phyloP scores from a whole-genome alignment of 495 filamentous ascomycete genomes.

The Podospora conica region DNA sequence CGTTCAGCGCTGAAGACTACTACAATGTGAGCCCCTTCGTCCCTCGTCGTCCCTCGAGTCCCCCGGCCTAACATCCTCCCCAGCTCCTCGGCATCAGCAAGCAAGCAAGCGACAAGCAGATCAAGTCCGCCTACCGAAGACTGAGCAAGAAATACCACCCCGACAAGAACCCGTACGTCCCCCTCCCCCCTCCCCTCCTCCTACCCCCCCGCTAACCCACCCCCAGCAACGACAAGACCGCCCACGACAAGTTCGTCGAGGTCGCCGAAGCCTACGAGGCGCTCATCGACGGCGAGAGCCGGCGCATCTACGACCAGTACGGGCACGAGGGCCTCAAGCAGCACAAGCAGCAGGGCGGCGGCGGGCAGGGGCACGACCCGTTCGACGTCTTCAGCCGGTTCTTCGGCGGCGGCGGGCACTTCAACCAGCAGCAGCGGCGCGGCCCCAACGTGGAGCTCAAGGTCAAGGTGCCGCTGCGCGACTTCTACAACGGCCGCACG shows the following conservation, averaged over 20 bases:
- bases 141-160: constrained; percentile 96
- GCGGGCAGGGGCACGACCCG: constrained; percentile 74
- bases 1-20: constrained; percentile 62
- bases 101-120: constrained; percentile 77
- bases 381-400: constrained; percentile 97
- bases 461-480: constrained; percentile 71
- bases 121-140: constrained; percentile 92
- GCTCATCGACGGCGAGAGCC: constrained; percentile 72
- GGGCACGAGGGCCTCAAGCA: constrained; percentile 86
- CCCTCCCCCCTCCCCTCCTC: constrained; percentile 3
- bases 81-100: constrained; percentile 75
- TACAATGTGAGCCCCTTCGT: constrained; percentile 66
- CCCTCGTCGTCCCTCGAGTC: background rate
- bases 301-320: constrained; percentile 92
- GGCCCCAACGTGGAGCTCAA: constrained; percentile 90
- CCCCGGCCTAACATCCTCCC: background rate
- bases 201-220: constrained; percentile 5
- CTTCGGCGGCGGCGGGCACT: constrained; percentile 88
- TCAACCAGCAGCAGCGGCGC: constrained; percentile 63
- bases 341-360: constrained; percentile 63
- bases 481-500: constrained; percentile 87
- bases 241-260: constrained; percentile 88
- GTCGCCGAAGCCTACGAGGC: constrained; percentile 96
- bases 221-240: constrained; percentile 52
- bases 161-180: constrained; percentile 92